These are phyloP conservation scores for Allomyces macrogynus DNA, from an alignment of 192 early-diverging fungal genomes.

Conservation along the genomic window DNA sequence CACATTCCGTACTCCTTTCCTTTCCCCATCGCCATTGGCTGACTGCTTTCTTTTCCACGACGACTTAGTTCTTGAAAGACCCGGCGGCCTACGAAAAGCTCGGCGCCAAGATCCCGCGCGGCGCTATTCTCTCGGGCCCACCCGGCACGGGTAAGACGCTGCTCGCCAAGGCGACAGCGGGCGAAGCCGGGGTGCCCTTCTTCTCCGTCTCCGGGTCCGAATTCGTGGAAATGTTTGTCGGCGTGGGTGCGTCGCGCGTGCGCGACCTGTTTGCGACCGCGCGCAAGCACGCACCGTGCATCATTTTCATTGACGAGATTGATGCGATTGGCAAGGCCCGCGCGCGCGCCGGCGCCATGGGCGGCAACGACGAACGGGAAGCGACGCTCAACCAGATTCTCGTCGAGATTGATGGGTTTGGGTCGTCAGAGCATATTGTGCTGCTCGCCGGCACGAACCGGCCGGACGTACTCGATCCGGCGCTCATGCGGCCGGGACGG, in stretches of 20 bases:
- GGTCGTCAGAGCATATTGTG: slow-evolving; percentile 71
- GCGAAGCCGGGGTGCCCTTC: slow-evolving; percentile 95
- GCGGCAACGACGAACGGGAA: slow-evolving; percentile 96
- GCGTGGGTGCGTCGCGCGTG: slow-evolving; percentile 78
- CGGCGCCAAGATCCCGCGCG: slow-evolving; percentile 97
- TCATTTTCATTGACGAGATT: slow-evolving; percentile 99
- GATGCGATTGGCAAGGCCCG: slow-evolving; percentile 98
- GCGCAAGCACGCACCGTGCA: slow-evolving; percentile 93
- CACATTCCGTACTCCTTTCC: not conserved
- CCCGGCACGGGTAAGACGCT: slow-evolving; percentile 98
- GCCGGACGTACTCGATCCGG: slow-evolving; percentile 89
- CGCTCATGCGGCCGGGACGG: slow-evolving; percentile 87
- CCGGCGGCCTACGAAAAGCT: slow-evolving; percentile 74
- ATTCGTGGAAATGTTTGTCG: slow-evolving; percentile 99
- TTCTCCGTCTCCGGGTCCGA: slow-evolving; percentile 96
- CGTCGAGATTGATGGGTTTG: slow-evolving; percentile 99
- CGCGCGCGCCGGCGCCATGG: slow-evolving; percentile 60
- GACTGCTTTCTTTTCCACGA: not conserved
- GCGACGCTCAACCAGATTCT: slow-evolving; percentile 90
- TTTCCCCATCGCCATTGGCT: too few species aligned
- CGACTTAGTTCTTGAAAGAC: slow-evolving; percentile 62
- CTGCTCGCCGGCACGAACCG: slow-evolving; percentile 95
- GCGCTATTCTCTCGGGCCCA: slow-evolving; percentile 81
- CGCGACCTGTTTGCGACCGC: slow-evolving; percentile 92
- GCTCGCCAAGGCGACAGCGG: slow-evolving; percentile 95